Evolutionary conservation across 441 rosid genomes (phyloP), one percentile per base, ranked within the genome.

Genomic region (Populus hybrid): DNA sequence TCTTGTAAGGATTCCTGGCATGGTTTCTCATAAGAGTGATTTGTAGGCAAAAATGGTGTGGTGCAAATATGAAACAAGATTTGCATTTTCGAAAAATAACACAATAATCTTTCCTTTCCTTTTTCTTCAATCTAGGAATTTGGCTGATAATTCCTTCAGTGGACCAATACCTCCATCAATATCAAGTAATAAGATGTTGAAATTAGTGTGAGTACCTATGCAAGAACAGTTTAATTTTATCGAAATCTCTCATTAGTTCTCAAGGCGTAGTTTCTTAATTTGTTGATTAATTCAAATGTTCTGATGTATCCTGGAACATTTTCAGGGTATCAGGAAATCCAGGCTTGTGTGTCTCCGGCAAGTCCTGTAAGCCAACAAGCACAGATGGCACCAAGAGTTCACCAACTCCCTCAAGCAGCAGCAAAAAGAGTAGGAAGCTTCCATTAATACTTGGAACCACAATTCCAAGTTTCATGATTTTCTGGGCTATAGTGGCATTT

Each of bases 281-380:
- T 9, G 65, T 21, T 21, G 28, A 61, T 61, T 9, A 61, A 61
- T 9, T 61, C 65, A 61, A 3, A 61, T 61, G 3, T 21, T 61
- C 14, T 61, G 26, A 33, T 33, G 36, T 33, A n/a, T 11, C 68
- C 65, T 21, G 28, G 65, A 3, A 61, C 2, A n/a, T 56, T 59
- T 8, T 29, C 74, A 79, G 85, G 24, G 77, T 80, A 65, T 74
- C 83, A 36, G 83, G 81, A 20, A 83, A 80, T 68, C 79, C 85
- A 5, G 68, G 71, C n/a, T 71, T 83, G 78, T 82, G 85, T 16
- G 76, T 23, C 50, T 35, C 85, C 0, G 76, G 79, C 38, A 59
- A 79, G 42, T 69, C 78, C 23, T 79, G 85, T 7, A 24, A 66
- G 28, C 64, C 79, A 31, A 61, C 78, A 0, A 42, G 61, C 56